Conservation (phyloP, 768 basidiomycete species). For the Trametes cinnabarina region DNA sequence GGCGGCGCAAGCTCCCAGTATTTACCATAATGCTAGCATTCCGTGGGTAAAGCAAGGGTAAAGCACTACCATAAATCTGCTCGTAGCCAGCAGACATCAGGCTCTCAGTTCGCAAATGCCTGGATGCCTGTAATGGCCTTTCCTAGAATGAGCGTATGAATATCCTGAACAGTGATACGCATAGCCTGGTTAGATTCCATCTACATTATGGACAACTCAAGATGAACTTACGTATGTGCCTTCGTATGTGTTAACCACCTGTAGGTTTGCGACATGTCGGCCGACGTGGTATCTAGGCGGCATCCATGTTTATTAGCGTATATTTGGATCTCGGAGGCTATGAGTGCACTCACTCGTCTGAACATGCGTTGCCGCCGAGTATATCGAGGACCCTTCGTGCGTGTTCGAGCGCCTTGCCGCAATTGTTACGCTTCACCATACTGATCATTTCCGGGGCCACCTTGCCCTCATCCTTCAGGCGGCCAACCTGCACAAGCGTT, state of each 20-base stretch:
- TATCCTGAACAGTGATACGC: constrained; percentile 60
- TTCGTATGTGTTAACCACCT: constrained; percentile 96
- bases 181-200: not conserved
- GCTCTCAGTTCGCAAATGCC: constrained; percentile 67
- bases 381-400: constrained; percentile 82
- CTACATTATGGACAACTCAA: not conserved
- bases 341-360: constrained; percentile 92
- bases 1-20: no score
- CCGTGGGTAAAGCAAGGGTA: no score
- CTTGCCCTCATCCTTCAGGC: constrained; percentile 77
- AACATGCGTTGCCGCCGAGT: constrained; percentile 89
- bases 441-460: constrained; percentile 91
- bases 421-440: constrained; percentile 93
- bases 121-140: constrained; percentile 88
- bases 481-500: constrained; percentile 45
- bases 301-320: not conserved
- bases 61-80: not conserved
- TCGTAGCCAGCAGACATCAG: not conserved
- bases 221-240: constrained; percentile 57
- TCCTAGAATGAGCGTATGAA: constrained; percentile 89
- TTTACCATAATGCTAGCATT: no score
- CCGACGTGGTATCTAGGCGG: constrained; percentile 79
- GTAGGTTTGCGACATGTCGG: constrained; percentile 91
- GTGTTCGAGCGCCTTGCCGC: constrained; percentile 87
- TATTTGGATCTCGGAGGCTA: no score